Percentiles rank a stretch among this genome's conserved stretches.
These are phyloP conservation scores for Aspergillus ellipticus DNA, from an alignment of 495 filamentous ascomycete species.

Conservation along the genomic window DNA sequence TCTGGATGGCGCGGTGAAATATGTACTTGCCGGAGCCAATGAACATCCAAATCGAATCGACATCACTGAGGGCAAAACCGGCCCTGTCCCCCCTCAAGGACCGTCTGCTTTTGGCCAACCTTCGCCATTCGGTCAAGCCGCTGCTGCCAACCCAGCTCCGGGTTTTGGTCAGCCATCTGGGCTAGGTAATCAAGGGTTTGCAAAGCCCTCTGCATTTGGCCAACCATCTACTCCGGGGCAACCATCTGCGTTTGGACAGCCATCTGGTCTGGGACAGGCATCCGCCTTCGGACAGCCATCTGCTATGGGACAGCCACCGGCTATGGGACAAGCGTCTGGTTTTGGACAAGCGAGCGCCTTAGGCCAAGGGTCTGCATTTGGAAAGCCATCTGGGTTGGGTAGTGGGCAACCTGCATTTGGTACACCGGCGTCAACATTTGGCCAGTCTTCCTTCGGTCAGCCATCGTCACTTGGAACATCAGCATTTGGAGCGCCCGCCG, in stretches of 20 bases:
- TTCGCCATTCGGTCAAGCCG: constrained; percentile 35
- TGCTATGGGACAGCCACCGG: constrained; percentile 31
- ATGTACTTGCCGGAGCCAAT: constrained; percentile 61
- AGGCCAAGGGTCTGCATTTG: constrained; percentile 31
- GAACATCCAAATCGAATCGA: constrained; percentile 80
- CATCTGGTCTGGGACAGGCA: constrained; percentile 34
- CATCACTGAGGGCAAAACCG: constrained; percentile 52
- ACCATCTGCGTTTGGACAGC: constrained; percentile 32
- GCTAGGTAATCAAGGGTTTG: constrained; percentile 22
- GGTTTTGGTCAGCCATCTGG: constrained; percentile 28
- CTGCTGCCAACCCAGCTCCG: constrained; percentile 15
- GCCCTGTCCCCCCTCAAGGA: constrained; percentile 12
- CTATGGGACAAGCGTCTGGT: constrained; percentile 34
- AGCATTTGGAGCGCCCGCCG: constrained; percentile 25
- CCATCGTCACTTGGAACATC: constrained; percentile 23
- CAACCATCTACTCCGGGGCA: constrained; percentile 33
- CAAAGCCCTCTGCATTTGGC: constrained; percentile 28
- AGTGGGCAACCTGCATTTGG: constrained; percentile 33
- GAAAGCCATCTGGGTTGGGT: constrained; percentile 24
- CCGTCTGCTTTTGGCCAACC: constrained; percentile 35
- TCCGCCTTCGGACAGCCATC: constrained; percentile 22
- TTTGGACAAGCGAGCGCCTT: constrained; percentile 36
- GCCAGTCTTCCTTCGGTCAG: constrained; percentile 28
- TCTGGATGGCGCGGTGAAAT: constrained; percentile 67
- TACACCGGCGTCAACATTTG: constrained; percentile 29